Base-by-base conservation (phyloP, 768 basidiomycete species). In the Mycena haematopus region DNA sequence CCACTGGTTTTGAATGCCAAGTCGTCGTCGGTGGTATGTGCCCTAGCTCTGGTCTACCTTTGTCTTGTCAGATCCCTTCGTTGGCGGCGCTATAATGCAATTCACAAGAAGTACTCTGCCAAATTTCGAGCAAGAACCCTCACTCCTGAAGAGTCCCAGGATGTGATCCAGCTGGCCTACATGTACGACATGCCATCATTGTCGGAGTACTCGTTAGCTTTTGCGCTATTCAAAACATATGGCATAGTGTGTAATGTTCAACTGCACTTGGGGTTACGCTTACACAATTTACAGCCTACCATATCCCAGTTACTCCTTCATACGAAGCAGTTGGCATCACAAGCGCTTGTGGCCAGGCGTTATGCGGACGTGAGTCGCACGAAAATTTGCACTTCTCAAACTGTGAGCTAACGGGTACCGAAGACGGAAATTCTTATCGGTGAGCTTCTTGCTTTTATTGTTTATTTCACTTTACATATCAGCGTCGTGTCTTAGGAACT, bases 161-260 rank as follows among this genome's bases (percentile, higher is more conserved):
- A 75, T 33, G 75, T 85, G 27, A 65, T 80, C 22, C 69, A 60
- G 47, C 60, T 74, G 2, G 71, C 78, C 3, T 58, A 65, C 5
- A 56, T 70, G 15, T 83, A 78, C 58, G 84, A 85, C 63, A 82
- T 84, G 80, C 82, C 83, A 6, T 54, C 66, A 17, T 57, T 85
- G 3, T 49, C 78, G 56, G 74, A 75, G 51, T 78, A 79, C 64
- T 68, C 82, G 0, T 49, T 80, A 33, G 72, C 80, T 1, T 82
- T 85, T 68, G 84, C 83, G 3, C 66, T 85, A 61, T 84, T 84
- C 76, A 84, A 83, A 71, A 84, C 83, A 3, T 84, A 82, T 68
- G 80, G 67, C 1, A 77, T 82, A 58, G 82, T 84, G 60, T 63
- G 80, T 75, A 13, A 53, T 58, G 15, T 52, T 35, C 50, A 10